Percentiles rank a stretch among this genome's conserved stretches.
Conservation (phyloP, 2,329 filamentous ascomycete genomes). For the Ascochyta viciae-villosae region DNA sequence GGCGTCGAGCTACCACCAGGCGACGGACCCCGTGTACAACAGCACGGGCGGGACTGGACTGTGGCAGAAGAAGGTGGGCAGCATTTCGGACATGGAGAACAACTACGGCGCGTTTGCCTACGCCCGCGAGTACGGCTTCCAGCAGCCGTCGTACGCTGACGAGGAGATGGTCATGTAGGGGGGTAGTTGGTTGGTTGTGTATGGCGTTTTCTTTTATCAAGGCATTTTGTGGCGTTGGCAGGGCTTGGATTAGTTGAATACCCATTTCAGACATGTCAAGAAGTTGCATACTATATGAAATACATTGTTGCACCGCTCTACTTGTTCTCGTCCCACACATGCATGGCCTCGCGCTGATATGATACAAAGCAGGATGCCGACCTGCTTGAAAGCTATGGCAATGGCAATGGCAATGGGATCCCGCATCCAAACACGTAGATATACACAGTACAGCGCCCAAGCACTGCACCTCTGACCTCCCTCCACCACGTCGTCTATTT, state of each 20-base stretch:
- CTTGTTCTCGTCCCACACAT: background rate
- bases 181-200: background rate
- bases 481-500: too few species aligned
- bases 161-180: slow-evolving; percentile 52
- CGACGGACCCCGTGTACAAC: slow-evolving; percentile 75
- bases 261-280: background rate
- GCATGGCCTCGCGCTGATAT: slow-evolving; percentile 4
- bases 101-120: slow-evolving; percentile 71
- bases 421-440: slow-evolving; percentile 22
- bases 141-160: slow-evolving; percentile 36
- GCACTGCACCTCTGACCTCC: background rate
- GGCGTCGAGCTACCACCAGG: slow-evolving; percentile 56
- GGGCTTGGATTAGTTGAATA: too few species aligned
- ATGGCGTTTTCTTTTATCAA: background rate
- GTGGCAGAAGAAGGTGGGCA: slow-evolving; percentile 56
- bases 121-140: slow-evolving; percentile 57
- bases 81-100: slow-evolving; percentile 65
- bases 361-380: slow-evolving; percentile 13
- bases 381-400: slow-evolving; percentile 18
- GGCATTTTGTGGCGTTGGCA: background rate
- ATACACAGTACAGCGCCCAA: slow-evolving; percentile 18
- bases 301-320: background rate
- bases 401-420: slow-evolving; percentile 13
- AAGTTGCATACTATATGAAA: slow-evolving; percentile 4
- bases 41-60: slow-evolving; percentile 48